Base-by-base conservation (phyloP, 805 yeast genomes). In the Candida sonorensis region DNA sequence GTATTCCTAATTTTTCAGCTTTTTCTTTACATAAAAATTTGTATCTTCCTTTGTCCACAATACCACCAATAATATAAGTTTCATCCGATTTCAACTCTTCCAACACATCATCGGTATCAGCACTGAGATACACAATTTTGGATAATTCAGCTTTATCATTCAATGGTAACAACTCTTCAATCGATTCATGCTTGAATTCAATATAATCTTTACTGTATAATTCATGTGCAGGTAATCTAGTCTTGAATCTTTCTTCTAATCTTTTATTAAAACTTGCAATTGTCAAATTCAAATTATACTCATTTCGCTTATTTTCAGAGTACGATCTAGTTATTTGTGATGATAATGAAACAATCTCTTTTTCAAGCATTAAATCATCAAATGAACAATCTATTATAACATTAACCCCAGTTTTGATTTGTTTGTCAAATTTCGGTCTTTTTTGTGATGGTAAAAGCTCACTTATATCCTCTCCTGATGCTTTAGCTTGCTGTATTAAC, bases 1-100 rank as follows among this genome's bases (percentile, higher is more conserved):
- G 55, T 13, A 90, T 65, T 0, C 88, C 86, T 44, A 83, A 58
- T 36, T 66, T 61, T 42, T 77, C 69, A 1, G 97, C 97, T 55
- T 88, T 92, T 41, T 81, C 69, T 29, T 74, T 67, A 55, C 98
- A 90, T 21, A 90, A 57, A 41, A 68, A 66, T 57, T 85, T 84
- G 61, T 87, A 80, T 46, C 97, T 72, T 38, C 94, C 94, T 55
- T 90, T 90, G 55, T 90, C 98, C 3, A 90, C 97, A 35, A 90
- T 90, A 1, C 97, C 98, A 8, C 98, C 98, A 30, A 90, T 77
- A 26, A 90, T 75, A 46, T 90, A 90, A 0, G 94, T 83, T 52
- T 68, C 64, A 3, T 80, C 83, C 5, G 76, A 73, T 39, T 79
- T 76, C 33, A 90, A 62, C 17, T 64, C 72, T 9, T 69, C 74